Conservation (phyloP, 1,284 basidiomycete genomes). For the Papiliotrema laurentii region DNA sequence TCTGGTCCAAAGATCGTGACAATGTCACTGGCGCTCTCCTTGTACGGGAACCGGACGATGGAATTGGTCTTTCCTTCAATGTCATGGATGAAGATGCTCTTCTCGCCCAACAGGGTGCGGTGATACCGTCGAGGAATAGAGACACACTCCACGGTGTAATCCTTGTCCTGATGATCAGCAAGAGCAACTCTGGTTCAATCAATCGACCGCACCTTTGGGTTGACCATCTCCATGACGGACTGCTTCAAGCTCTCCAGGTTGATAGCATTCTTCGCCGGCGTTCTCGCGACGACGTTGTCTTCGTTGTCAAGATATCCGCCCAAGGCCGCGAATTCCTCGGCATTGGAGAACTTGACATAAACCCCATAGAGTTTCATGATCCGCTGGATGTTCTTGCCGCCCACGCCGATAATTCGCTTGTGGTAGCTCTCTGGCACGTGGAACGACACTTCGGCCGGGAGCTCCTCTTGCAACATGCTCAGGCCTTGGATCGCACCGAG, state of each 20-base stretch:
- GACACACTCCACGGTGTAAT: constrained; percentile 89
- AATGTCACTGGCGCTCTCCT: constrained; percentile 75
- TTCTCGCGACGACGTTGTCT: constrained; percentile 95
- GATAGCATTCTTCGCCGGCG: constrained; percentile 94
- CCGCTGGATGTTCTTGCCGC: constrained; percentile 94
- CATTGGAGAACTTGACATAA: constrained; percentile 99
- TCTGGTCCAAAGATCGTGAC: constrained; percentile 93
- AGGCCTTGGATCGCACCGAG: constrained; percentile 80
- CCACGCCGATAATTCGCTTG: constrained; percentile 98
- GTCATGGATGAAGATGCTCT: constrained; percentile 93
- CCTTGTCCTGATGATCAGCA: constrained; percentile 68
- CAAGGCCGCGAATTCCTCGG: constrained; percentile 90
- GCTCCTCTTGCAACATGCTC: constrained; percentile 86
- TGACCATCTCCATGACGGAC: constrained; percentile 95
- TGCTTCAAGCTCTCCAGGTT: constrained; percentile 94
- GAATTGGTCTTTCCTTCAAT: constrained; percentile 97
- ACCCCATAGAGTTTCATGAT: constrained; percentile 99
- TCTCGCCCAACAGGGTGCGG: constrained; percentile 89
- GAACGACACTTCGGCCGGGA: constrained; percentile 98
- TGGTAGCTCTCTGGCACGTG: constrained; percentile 98
- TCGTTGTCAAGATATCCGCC: constrained; percentile 97
- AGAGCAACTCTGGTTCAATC: neutral
- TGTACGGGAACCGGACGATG: constrained; percentile 88
- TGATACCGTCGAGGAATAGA: constrained; percentile 92
- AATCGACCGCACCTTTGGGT: constrained; percentile 71